Evolutionary conservation across 441 rosid species (phyloP).

Genomic region (Gossypium gossypioides): DNA sequence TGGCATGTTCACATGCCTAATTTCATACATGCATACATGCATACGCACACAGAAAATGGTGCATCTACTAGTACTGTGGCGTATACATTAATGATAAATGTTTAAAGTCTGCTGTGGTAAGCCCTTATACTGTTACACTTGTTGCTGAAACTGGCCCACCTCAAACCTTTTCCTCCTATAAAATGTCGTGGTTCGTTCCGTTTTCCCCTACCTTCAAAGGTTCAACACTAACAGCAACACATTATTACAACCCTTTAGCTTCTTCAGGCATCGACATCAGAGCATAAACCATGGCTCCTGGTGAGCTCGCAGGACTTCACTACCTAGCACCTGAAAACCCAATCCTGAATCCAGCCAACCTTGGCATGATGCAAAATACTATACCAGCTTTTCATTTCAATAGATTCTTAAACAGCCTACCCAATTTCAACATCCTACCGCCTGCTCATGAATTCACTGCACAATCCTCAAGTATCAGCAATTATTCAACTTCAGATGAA

Average conservation of each 20-base stretch:
- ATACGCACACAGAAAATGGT: not conserved
- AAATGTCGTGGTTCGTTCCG: conserved; percentile 28
- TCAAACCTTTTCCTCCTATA: conserved; percentile 36
- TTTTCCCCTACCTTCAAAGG: conserved; percentile 23
- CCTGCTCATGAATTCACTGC: conserved; percentile 28
- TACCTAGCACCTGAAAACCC: conserved; percentile 35
- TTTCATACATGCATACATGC: not conserved
- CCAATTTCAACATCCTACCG: conserved; percentile 26
- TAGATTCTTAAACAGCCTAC: conserved; percentile 30
- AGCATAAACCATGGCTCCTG: conserved; percentile 37
- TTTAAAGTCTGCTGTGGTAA: conserved; percentile 9
- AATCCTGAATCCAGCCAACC: conserved; percentile 26
- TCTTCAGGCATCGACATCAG: conserved; percentile 7
- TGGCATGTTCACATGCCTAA: conserved; percentile 4
- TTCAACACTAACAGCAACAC: conserved; percentile 14
- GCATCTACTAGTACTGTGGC: conserved; percentile 4
- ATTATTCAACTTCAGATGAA: conserved; percentile 73
- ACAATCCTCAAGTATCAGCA: conserved; percentile 42
- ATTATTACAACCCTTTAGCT: not conserved
- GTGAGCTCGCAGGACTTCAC: conserved; percentile 43
- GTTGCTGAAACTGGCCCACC: conserved; percentile 29
- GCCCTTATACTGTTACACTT: conserved; percentile 16
- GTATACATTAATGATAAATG: not conserved
- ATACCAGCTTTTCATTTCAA: conserved; percentile 37
- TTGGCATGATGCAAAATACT: conserved; percentile 24